A percentile compares a stretch with the other conserved stretches of the same genome.
Conservation (phyloP, 306 rosid species). For the Quercus glauca region DNA sequence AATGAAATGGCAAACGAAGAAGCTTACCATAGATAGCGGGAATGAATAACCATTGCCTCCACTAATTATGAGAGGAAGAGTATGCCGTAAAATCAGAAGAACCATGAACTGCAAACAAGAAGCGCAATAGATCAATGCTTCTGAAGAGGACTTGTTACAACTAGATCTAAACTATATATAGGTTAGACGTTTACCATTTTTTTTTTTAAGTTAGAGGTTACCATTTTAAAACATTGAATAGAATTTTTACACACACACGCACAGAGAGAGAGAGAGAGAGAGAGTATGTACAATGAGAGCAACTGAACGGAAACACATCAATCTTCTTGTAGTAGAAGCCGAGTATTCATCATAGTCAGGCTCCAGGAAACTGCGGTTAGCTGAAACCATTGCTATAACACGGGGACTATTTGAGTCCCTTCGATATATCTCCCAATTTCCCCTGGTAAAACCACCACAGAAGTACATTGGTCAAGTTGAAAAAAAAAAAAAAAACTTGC, state of each 20-base stretch:
- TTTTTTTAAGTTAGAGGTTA: no score
- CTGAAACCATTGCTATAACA: slow-evolving; percentile 81
- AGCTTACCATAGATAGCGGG: slow-evolving; percentile 65
- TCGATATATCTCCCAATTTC: slow-evolving; percentile 91
- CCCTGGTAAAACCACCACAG: slow-evolving; percentile 47
- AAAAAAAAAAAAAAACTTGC: background rate
- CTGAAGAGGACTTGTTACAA: background rate
- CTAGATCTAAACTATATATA: background rate
- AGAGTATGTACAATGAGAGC: slow-evolving; percentile 58
- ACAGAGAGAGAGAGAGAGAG: slow-evolving; percentile 16
- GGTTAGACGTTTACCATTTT: no score
- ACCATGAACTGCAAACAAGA: slow-evolving; percentile 71
- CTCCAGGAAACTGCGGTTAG: slow-evolving; percentile 44
- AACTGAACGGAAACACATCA: slow-evolving; percentile 53
- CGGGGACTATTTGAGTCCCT: slow-evolving; percentile 69
- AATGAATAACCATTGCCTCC: slow-evolving; percentile 49
- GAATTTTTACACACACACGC: background rate
- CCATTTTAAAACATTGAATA: no score
- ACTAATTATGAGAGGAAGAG: slow-evolving; percentile 62
- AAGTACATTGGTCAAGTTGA: slow-evolving; percentile 7
- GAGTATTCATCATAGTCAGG: slow-evolving; percentile 62
- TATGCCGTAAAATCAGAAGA: slow-evolving; percentile 70
- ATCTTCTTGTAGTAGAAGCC: slow-evolving; percentile 49
- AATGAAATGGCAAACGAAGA: background rate
- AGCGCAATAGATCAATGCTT: background rate